phyloP scores from a whole-genome alignment of 1,284 basidiomycete species.

The Trametes pubescens region DNA sequence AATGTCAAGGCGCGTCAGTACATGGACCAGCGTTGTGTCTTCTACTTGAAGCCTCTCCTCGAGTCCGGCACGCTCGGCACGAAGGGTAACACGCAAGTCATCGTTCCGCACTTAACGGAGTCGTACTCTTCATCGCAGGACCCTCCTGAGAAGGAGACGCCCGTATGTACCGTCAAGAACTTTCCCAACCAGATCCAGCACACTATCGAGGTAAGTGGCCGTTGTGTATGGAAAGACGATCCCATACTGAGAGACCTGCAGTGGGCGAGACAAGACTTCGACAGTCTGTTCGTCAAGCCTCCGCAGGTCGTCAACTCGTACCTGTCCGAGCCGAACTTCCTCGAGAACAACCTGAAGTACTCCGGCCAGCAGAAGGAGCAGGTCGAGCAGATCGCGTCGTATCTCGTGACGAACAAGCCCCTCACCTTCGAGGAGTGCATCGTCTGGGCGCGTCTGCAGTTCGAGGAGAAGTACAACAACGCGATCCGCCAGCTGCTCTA shows the following conservation, averaged over 20 bases:
- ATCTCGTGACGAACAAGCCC: slow-evolving; percentile 92
- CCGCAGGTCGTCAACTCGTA: slow-evolving; percentile 96
- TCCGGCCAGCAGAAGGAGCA: slow-evolving; percentile 93
- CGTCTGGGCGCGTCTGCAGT: slow-evolving; percentile 95
- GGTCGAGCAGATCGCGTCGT: slow-evolving; percentile 90
- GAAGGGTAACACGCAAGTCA: slow-evolving; percentile 98
- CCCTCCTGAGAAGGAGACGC: slow-evolving; percentile 98
- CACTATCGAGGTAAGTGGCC: slow-evolving; percentile 84
- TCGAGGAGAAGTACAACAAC: slow-evolving; percentile 95
- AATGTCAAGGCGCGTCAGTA: slow-evolving; percentile 97
- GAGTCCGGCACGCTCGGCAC: slow-evolving; percentile 99
- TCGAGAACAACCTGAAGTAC: slow-evolving; percentile 91
- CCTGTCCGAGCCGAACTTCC: slow-evolving; percentile 95
- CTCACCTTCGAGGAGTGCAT: slow-evolving; percentile 98
- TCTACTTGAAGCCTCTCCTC: slow-evolving; percentile 95
- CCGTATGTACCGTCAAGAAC: slow-evolving; percentile 98
- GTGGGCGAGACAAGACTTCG: slow-evolving; percentile 97
- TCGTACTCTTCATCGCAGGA: slow-evolving; percentile 99
- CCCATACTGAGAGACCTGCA: slow-evolving; percentile 42
- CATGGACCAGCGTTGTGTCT: slow-evolving; percentile 99
- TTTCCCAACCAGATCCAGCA: slow-evolving; percentile 99
- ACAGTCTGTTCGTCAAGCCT: slow-evolving; percentile 94
- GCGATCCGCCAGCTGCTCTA: slow-evolving; percentile 93
- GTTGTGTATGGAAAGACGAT: slow-evolving; percentile 2
- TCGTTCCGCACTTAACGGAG: slow-evolving; percentile 95